Percentiles rank a stretch among this genome's conserved stretches.
Evolutionary conservation across 2,329 filamentous ascomycete genomes (phyloP).

Genomic region (Tolypocladium tundrense): DNA sequence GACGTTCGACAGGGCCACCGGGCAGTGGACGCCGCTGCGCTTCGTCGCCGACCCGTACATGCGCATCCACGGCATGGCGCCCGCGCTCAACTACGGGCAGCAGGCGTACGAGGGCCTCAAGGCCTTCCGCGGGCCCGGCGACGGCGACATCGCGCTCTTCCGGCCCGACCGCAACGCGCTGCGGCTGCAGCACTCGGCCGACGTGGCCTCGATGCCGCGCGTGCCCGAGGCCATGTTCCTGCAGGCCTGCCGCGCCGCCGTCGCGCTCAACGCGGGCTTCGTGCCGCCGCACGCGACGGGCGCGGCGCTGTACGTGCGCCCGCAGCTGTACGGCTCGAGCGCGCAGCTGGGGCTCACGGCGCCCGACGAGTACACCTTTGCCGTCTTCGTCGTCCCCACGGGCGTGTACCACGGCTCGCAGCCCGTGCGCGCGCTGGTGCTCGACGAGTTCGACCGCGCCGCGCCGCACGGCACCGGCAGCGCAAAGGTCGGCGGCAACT

Average conservation of each 20-base stretch:
- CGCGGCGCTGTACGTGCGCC: constrained; percentile 86
- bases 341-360: constrained; percentile 80
- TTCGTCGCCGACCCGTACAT: constrained; percentile 80
- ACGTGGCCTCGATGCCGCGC: constrained; percentile 71
- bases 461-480: constrained; percentile 85
- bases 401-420: constrained; percentile 89
- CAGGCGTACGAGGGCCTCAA: constrained; percentile 99
- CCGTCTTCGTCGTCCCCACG: constrained; percentile 81
- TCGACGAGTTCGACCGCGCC: constrained; percentile 88
- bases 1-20: constrained; percentile 64
- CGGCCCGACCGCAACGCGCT: constrained; percentile 74
- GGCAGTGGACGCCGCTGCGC: constrained; percentile 65
- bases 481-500: constrained; percentile 95
- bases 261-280: constrained; percentile 78
- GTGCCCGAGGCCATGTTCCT: constrained; percentile 71
- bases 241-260: constrained; percentile 66
- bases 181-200: constrained; percentile 76
- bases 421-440: constrained; percentile 76
- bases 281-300: constrained; percentile 85
- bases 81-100: constrained; percentile 91
- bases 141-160: constrained; percentile 71
- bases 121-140: constrained; percentile 71
- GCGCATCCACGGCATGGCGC: constrained; percentile 88
- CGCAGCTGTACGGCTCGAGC: constrained; percentile 75
- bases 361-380: constrained; percentile 86